A percentile compares a stretch with the other conserved stretches of the same genome.
Evolutionary conservation across 2,329 filamentous ascomycete genomes (phyloP).

Genomic region (Fusarium phyllophilum): DNA sequence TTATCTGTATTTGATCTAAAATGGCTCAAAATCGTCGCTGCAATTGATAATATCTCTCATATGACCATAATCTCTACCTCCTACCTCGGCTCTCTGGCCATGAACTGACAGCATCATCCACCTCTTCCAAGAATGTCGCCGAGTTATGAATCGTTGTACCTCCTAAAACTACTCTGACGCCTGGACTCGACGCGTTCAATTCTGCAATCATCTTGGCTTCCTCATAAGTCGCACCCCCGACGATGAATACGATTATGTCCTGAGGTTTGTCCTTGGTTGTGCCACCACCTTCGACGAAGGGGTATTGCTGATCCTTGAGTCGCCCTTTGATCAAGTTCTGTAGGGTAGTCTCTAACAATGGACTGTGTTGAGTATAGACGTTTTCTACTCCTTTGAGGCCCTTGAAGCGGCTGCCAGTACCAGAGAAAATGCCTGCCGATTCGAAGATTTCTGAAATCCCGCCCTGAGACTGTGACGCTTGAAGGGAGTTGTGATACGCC

Average conservation of each 20-base stretch:
- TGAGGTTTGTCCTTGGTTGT: slow-evolving; percentile 94
- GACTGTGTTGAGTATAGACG: slow-evolving; percentile 97
- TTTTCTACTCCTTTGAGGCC: slow-evolving; percentile 98
- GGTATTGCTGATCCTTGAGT: slow-evolving; percentile 86
- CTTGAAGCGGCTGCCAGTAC: slow-evolving; percentile 87
- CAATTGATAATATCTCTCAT: not conserved
- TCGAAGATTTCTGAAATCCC: slow-evolving; percentile 94
- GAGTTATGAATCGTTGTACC: slow-evolving; percentile 92
- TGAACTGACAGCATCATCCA: slow-evolving; percentile 84
- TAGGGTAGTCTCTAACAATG: slow-evolving; percentile 84
- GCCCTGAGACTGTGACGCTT: slow-evolving; percentile 77
- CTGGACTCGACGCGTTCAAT: slow-evolving; percentile 90
- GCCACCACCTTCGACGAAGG: slow-evolving; percentile 89
- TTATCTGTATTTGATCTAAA: not conserved
- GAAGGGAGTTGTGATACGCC: slow-evolving; percentile 86
- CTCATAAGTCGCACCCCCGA: slow-evolving; percentile 94
- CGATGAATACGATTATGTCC: slow-evolving; percentile 93
- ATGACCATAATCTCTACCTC: slow-evolving; percentile 26
- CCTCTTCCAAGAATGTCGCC: slow-evolving; percentile 86
- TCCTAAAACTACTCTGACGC: slow-evolving; percentile 87
- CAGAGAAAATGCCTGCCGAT: slow-evolving; percentile 88
- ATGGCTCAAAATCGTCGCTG: slow-evolving; percentile 8
- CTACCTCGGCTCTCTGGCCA: slow-evolving; percentile 76
- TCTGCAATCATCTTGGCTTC: slow-evolving; percentile 97
- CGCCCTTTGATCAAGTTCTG: slow-evolving; percentile 94